Conservation (phyloP, 2,329 filamentous ascomycete species). For the Fusarium sp. region DNA sequence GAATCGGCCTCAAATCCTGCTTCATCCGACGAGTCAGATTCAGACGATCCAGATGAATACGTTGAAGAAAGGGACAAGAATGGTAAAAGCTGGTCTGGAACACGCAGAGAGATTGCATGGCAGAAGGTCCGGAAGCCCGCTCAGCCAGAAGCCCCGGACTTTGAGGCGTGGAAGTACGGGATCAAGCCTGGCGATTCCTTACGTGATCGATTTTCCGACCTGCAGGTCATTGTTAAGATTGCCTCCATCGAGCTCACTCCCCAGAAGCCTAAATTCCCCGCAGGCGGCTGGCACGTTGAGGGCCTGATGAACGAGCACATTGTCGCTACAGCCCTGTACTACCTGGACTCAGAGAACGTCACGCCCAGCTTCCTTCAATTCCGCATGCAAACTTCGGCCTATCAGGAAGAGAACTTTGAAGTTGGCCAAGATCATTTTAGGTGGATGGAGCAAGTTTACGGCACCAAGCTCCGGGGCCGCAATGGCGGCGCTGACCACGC, state of each 20-base stretch:
- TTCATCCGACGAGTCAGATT: not conserved
- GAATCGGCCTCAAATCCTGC: not conserved
- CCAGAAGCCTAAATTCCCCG: slow-evolving; percentile 38
- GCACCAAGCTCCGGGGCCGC: accelerated
- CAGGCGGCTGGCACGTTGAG: slow-evolving; percentile 41
- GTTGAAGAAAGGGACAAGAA: slow-evolving; percentile 27
- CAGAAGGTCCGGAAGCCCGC: slow-evolving; percentile 20
- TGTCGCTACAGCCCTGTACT: slow-evolving; percentile 44
- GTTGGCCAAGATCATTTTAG: not conserved
- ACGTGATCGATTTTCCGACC: slow-evolving; percentile 10
- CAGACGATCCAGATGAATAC: slow-evolving; percentile 10
- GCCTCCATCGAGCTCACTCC: slow-evolving; percentile 39
- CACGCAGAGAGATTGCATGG: slow-evolving; percentile 6
- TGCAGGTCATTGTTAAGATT: slow-evolving; percentile 73
- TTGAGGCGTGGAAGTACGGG: slow-evolving; percentile 53
- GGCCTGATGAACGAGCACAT: slow-evolving; percentile 47
- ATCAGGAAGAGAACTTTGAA: not conserved
- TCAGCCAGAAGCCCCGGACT: slow-evolving; percentile 26
- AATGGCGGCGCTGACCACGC: no score
- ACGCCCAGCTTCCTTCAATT: slow-evolving; percentile 34
- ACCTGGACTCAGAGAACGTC: slow-evolving; percentile 39
- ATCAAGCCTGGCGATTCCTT: slow-evolving; percentile 12
- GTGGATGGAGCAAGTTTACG: slow-evolving; percentile 32
- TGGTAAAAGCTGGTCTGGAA: not conserved
- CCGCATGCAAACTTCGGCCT: slow-evolving; percentile 24